Evolutionary conservation across 1,139 yeast genomes (phyloP), one percentile per base, ranked within the genome.

Genomic region (Spathaspora sp.): DNA sequence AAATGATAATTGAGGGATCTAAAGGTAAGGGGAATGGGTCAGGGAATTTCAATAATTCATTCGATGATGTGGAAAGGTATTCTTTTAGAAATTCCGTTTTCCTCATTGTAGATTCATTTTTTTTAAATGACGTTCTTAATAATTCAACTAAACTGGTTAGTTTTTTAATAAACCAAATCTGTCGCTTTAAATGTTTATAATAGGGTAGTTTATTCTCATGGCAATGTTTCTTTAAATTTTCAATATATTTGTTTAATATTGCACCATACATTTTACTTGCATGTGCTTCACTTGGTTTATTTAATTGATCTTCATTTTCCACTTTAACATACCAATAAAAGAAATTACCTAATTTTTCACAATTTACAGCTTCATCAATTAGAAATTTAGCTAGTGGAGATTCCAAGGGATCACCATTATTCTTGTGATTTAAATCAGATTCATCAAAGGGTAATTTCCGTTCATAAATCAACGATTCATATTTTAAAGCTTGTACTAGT

Each of bases 291-390:
- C 51, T 48, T 2, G 57, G 47, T 8, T 53, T 53, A 39, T 62
- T 66, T 15, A 74, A 53, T 55, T 83, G 86, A 53, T 89, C 96
- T 55, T 83, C 86, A 33, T 89, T 80, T 58, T 91, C 97, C 1
- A 95, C 96, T 54, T 84, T 86, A 43, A 93, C 79, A 59, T 86
- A 89, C 98, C 99, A 93, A 60, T 89, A 91, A 51, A 93, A 83
- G 60, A 80, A 89, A 58, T 86, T 90, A 0, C 96, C 95, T 29
- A 93, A 68, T 15, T 78, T 70, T 20, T 80, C 79, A 59, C 86
- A 86, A 24, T 78, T 73, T 0, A 85, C 74, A 0, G 96, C 84
- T 43, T 93, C 74, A 29, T 82, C 83, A 40, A 91, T 85, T 40
- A 95, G 70, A 59, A 93, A 91, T 49, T 80, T 80, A 0, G 96